Conservation (phyloP, 2,329 filamentous ascomycete genomes). For the Fusarium abutilonis region DNA sequence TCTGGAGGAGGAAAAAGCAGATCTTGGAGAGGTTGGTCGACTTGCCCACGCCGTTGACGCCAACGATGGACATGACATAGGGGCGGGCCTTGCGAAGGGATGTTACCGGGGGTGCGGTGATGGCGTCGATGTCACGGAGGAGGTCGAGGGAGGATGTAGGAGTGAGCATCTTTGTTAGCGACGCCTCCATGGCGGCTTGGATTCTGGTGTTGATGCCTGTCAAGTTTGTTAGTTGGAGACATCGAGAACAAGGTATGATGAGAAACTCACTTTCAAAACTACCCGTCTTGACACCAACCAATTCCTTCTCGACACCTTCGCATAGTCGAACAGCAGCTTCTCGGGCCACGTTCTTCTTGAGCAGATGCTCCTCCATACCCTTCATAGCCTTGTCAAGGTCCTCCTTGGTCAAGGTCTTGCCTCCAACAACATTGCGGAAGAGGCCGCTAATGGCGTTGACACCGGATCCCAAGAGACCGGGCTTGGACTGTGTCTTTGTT, state of each 20-base stretch:
- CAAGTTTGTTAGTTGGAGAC: constrained; percentile 29
- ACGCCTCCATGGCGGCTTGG: constrained; percentile 87
- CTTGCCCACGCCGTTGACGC: constrained; percentile 98
- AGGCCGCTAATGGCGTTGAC: constrained; percentile 86
- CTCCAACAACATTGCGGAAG: constrained; percentile 94
- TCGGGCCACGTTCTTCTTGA: constrained; percentile 95
- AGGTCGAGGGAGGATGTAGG: constrained; percentile 95
- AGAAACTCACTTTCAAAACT: constrained; percentile 78
- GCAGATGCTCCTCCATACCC: constrained; percentile 92
- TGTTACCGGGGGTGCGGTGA: constrained; percentile 72
- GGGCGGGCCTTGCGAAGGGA: constrained; percentile 75
- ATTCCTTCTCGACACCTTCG: constrained; percentile 88
- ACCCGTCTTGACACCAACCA: constrained; percentile 89
- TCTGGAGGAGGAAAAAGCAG: constrained; percentile 96
- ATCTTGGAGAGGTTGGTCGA: constrained; percentile 98
- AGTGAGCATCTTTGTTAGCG: constrained; percentile 92
- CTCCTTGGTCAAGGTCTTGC: constrained; percentile 87
- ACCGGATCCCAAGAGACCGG: constrained; percentile 79
- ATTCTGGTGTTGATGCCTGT: constrained; percentile 82
- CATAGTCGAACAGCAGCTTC: constrained; percentile 93
- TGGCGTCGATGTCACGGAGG: constrained; percentile 87
- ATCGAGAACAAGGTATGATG: background rate
- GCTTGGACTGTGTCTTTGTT: constrained; percentile 59
- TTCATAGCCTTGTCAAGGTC: constrained; percentile 94
- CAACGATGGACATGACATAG: constrained; percentile 97